Conservation (phyloP, 2,329 filamentous ascomycete genomes). For the Westerdykella aurantiaca region DNA sequence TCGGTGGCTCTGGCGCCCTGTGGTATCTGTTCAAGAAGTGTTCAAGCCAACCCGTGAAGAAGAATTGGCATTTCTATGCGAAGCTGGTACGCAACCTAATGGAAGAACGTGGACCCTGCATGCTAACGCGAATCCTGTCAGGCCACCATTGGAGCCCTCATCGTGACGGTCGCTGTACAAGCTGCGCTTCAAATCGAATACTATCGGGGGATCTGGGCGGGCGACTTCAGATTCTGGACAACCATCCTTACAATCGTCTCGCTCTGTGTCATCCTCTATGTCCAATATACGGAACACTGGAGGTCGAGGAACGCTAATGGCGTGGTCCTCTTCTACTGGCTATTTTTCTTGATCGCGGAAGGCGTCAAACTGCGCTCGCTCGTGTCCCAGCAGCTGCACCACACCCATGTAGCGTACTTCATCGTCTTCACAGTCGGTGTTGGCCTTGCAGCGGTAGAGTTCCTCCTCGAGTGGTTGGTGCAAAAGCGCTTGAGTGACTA, state of each 20-base stretch:
- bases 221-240: constrained; percentile 83
- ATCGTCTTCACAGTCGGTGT: constrained; percentile 67
- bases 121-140: constrained; percentile 21
- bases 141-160: constrained; percentile 61
- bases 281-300: constrained; percentile 84
- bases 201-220: constrained; percentile 64
- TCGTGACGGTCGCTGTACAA: constrained; percentile 64
- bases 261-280: constrained; percentile 64
- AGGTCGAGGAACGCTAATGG: constrained; percentile 80
- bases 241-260: constrained; percentile 67
- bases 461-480: constrained; percentile 77
- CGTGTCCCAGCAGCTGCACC: constrained; percentile 68
- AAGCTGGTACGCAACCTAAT: constrained; percentile 68
- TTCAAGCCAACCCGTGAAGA: constrained; percentile 60
- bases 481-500: constrained; percentile 70
- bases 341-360: constrained; percentile 73
- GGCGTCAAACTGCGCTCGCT: constrained; percentile 81
- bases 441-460: constrained; percentile 63
- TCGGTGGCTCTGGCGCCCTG: constrained; percentile 70
- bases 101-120: not conserved
- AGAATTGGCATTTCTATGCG: constrained; percentile 87
- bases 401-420: constrained; percentile 66
- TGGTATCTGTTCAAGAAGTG: constrained; percentile 73
- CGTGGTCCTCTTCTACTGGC: constrained; percentile 87
- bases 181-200: constrained; percentile 68